Conservation (phyloP, 1,284 basidiomycete species). For the Salmacisia buchloeana region DNA sequence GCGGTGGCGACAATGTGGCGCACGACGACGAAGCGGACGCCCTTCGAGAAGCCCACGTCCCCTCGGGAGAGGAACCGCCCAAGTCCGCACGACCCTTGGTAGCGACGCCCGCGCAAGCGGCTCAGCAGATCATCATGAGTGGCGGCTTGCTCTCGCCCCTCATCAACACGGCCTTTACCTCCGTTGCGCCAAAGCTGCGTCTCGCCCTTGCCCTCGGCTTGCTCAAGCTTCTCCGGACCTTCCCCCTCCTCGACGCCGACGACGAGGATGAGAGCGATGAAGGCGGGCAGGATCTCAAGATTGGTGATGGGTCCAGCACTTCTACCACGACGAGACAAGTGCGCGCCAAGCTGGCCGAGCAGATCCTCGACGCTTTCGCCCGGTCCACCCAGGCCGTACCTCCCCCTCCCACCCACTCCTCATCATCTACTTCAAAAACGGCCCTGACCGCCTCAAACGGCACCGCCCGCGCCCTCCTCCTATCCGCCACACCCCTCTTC, state of each 20-base stretch:
- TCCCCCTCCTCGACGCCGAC: slow-evolving; percentile 33
- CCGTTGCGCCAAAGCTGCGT: slow-evolving; percentile 29
- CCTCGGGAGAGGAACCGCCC: slow-evolving; percentile 6
- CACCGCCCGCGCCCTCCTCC: not conserved
- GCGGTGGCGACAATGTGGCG: too few relatives aligned
- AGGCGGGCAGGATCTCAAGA: not conserved
- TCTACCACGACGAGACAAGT: not conserved
- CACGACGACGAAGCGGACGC: slow-evolving; percentile 23
- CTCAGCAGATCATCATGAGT: slow-evolving; percentile 32
- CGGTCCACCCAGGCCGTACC: not conserved
- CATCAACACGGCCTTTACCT: slow-evolving; percentile 25
- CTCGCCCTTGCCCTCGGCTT: slow-evolving; percentile 30
- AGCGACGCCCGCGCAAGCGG: slow-evolving; percentile 7
- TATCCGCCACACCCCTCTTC: not conserved
- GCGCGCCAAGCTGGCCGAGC: not conserved
- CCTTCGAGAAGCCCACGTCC: slow-evolving; percentile 11
- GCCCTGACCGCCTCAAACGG: not conserved
- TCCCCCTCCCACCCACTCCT: not conserved
- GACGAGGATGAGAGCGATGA: not conserved
- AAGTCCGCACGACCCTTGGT: slow-evolving; percentile 9
- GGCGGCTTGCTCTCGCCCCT: slow-evolving; percentile 37
- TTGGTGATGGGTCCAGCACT: not conserved
- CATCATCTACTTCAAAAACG: not conserved
- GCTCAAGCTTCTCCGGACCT: slow-evolving; percentile 26
- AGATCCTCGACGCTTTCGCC: not conserved